Percentiles rank a stretch among this genome's conserved stretches.
phyloP scores from a whole-genome alignment of 2,329 filamentous ascomycete genomes.

The Ceratocystis harringtonii region DNA sequence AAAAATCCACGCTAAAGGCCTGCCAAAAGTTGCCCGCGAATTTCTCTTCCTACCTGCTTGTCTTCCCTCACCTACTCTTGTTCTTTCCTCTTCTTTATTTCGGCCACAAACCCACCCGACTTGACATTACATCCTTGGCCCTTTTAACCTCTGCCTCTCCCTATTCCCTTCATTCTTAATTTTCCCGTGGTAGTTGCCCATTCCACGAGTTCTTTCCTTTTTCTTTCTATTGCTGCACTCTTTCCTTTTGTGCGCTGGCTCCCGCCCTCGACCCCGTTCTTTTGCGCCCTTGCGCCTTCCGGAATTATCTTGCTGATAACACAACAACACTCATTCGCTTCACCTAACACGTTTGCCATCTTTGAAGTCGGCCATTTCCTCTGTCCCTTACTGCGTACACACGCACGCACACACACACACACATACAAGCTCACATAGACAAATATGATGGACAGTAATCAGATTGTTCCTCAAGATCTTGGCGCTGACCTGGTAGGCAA shows the following conservation, averaged over 20 bases:
- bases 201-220: not conserved
- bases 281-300: not conserved
- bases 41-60: not conserved
- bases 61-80: not conserved
- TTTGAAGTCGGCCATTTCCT: not conserved
- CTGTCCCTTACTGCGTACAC: too few relatives aligned
- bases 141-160: not conserved
- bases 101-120: not conserved
- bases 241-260: constrained; percentile 2
- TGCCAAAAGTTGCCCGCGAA: not conserved
- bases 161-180: not conserved
- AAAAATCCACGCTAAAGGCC: constrained; percentile 2
- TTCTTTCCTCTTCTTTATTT: not conserved
- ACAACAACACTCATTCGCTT: not conserved
- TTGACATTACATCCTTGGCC: not conserved
- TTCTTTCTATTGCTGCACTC: not conserved
- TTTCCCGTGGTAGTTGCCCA: not conserved
- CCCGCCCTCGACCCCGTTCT: not conserved
- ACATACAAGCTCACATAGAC: not conserved
- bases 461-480: constrained; percentile 9
- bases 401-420: not conserved
- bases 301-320: not conserved
- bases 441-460: not conserved
- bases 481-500: not conserved
- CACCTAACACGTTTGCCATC: not conserved